Evolutionary conservation across 352 stramenopile genomes (phyloP).

Genomic region (Globisporangium takayamanum): DNA sequence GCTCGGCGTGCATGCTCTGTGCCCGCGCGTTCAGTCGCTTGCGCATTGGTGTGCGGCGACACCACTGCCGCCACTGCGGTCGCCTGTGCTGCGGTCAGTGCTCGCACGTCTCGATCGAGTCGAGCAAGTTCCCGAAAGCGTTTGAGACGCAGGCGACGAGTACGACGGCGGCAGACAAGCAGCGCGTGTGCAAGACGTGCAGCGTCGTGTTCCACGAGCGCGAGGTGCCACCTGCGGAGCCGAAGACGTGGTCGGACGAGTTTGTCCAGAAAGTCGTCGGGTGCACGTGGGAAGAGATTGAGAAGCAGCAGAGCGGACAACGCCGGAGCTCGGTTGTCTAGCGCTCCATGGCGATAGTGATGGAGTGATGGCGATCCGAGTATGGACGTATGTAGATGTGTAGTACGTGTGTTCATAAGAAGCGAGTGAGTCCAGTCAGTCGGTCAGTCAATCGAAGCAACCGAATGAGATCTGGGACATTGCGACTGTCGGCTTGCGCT

Average conservation of each 20-base stretch:
- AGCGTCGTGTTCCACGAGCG: conserved; percentile 72
- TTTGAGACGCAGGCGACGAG: conserved; percentile 43
- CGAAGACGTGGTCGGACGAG: conserved; percentile 43
- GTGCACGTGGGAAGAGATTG: conserved; percentile 58
- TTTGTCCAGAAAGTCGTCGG: conserved; percentile 61
- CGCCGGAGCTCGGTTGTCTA: conserved; percentile 28
- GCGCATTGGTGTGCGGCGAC: conserved; percentile 55
- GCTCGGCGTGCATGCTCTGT: conserved; percentile 77
- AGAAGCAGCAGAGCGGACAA: conserved; percentile 25
- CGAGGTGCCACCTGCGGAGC: conserved; percentile 30
- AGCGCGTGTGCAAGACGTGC: conserved; percentile 74
- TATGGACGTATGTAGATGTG: background rate
- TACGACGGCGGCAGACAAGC: conserved; percentile 36
- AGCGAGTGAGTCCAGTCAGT: no score
- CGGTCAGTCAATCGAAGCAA: conserved; percentile 25
- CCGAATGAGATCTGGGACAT: conserved; percentile 79
- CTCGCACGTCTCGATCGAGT: conserved; percentile 66
- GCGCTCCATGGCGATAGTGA: background rate
- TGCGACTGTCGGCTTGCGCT: conserved; percentile 70
- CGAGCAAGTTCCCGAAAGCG: conserved; percentile 54
- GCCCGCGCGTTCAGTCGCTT: conserved; percentile 62
- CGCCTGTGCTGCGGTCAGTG: conserved; percentile 75
- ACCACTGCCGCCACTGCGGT: conserved; percentile 84
- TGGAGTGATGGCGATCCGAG: background rate
- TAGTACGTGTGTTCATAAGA: background rate